Evolutionary conservation across 139 green algal genomes (phyloP).

Genomic region (Chlamydomonas sphaeroides): DNA sequence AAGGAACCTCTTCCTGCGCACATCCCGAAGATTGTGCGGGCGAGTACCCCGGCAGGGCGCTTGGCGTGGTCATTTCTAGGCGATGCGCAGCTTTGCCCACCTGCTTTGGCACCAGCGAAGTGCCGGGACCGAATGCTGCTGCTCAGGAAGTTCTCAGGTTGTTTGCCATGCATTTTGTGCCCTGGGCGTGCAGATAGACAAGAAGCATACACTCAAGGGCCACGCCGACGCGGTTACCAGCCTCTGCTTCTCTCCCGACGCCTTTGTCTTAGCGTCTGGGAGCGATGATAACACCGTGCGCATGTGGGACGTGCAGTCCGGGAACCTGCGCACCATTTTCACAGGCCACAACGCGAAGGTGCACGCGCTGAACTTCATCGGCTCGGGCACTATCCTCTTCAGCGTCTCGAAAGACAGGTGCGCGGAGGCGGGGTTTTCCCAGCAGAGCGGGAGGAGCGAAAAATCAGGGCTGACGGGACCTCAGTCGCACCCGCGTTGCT

Average conservation of each 20-base stretch:
- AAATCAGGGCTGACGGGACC: too few relatives aligned
- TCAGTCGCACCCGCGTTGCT: too few relatives aligned
- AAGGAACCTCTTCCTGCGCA: constrained; percentile 30
- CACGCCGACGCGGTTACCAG: constrained; percentile 48
- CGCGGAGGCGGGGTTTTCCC: too few relatives aligned
- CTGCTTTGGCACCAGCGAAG: too few relatives aligned
- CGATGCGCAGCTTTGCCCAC: too few relatives aligned
- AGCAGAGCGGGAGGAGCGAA: too few relatives aligned
- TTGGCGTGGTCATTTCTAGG: too few relatives aligned
- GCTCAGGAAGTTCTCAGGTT: too few relatives aligned
- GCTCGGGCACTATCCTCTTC: constrained; percentile 58
- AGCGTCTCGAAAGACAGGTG: constrained; percentile 50
- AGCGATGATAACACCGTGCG: constrained; percentile 59
- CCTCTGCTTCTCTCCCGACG: constrained; percentile 54
- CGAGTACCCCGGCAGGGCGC: neutral
- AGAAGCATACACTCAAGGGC: constrained; percentile 56
- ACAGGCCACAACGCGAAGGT: constrained; percentile 51
- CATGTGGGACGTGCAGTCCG: constrained; percentile 49
- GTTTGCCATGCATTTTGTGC: neutral
- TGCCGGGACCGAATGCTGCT: too few relatives aligned
- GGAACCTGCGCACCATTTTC: constrained; percentile 56
- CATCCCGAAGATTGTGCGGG: constrained; percentile 41
- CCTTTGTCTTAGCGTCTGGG: constrained; percentile 44
- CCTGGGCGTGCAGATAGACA: constrained; percentile 15
- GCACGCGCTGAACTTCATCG: constrained; percentile 49